These are phyloP conservation scores for Coffea humblotiana DNA, from an alignment of 305 asterid genomes.

Conservation along the genomic window DNA sequence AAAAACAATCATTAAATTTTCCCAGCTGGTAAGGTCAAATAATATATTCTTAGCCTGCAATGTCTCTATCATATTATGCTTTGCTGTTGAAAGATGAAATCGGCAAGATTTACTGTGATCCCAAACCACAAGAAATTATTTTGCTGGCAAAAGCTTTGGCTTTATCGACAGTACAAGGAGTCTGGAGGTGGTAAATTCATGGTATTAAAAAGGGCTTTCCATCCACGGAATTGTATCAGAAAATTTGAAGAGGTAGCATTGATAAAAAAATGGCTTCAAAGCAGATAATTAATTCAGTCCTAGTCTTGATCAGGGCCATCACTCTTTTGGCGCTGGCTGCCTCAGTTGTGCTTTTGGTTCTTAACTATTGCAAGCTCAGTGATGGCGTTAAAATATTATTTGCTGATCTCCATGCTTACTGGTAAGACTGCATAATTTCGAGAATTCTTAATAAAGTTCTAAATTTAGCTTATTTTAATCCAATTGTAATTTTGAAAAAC, in stretches of 20 bases:
- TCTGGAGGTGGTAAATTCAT: neutral
- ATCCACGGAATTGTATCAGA: neutral
- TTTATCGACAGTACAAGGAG: slow-evolving; percentile 5
- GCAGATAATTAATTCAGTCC: slow-evolving; percentile 15
- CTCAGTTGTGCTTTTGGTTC: slow-evolving; percentile 37
- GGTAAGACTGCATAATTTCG: slow-evolving; percentile 22
- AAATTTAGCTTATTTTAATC: too few species aligned
- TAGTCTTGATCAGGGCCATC: slow-evolving; percentile 40
- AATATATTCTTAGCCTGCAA: neutral
- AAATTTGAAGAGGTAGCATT: neutral
- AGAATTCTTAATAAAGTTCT: neutral
- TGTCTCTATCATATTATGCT: neutral
- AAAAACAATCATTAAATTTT: neutral
- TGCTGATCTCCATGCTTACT: slow-evolving; percentile 42
- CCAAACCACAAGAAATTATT: neutral
- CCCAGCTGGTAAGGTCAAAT: neutral
- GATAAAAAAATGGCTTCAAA: slow-evolving; percentile 16
- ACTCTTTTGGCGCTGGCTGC: slow-evolving; percentile 38
- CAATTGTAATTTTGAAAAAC: too few species aligned
- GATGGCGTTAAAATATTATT: slow-evolving; percentile 31
- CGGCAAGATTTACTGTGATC: neutral
- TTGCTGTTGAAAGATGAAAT: neutral
- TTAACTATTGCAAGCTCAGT: slow-evolving; percentile 31
- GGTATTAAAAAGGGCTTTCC: too few species aligned
- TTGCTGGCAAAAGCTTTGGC: slow-evolving; percentile 17